These are phyloP conservation scores for Rhodamnia argentea DNA, from an alignment of 345 rosid species.

Conservation along the genomic window DNA sequence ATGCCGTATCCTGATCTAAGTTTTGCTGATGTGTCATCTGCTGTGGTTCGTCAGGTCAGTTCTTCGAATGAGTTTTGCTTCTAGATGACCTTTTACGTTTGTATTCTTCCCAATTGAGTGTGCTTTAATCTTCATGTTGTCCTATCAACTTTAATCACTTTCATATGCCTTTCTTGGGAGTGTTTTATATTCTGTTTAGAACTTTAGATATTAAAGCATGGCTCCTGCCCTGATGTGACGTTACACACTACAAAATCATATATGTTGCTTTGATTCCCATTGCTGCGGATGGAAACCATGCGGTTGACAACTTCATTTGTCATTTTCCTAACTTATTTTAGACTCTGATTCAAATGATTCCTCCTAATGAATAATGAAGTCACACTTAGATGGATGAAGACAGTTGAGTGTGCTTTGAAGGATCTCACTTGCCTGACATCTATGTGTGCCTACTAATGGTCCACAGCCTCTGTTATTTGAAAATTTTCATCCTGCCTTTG, in stretches of 20 bases:
- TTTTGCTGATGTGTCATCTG: slow-evolving; percentile 68
- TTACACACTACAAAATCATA: background rate
- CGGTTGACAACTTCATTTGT: background rate
- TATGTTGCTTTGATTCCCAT: background rate
- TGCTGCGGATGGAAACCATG: background rate
- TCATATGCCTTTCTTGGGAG: background rate
- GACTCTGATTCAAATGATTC: background rate
- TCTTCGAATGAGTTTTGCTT: background rate
- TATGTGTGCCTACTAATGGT: background rate
- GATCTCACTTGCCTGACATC: background rate
- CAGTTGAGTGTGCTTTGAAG: background rate
- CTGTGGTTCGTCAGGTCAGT: slow-evolving; percentile 77
- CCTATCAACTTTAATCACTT: background rate
- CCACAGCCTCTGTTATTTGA: background rate
- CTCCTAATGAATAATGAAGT: background rate
- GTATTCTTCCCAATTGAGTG: background rate
- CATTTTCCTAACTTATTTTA: background rate
- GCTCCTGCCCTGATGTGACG: background rate
- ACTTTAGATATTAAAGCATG: background rate
- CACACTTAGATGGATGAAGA: background rate
- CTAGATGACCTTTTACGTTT: background rate
- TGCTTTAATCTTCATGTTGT: background rate
- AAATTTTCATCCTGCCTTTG: background rate
- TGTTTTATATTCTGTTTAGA: background rate
- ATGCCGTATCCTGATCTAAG: slow-evolving; percentile 91